Base-by-base conservation (phyloP, 2,329 filamentous ascomycete genomes). In the Pyricularia pennisetigena region DNA sequence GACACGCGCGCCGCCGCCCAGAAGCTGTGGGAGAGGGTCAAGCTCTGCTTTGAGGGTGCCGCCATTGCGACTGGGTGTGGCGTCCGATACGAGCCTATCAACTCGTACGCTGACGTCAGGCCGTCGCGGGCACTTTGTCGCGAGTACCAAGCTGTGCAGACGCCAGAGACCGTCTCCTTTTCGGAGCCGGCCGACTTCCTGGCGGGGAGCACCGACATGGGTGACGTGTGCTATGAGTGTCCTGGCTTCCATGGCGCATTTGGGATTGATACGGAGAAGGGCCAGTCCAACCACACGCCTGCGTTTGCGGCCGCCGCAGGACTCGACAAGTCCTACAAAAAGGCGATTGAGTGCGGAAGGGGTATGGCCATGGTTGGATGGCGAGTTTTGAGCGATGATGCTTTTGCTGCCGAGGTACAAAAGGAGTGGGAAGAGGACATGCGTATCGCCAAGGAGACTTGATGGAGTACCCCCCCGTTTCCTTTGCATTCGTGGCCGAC, bases 221-320 rank as follows among this genome's bases (percentile, higher is more conserved):
- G 80, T 1, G 79, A 82, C 69, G 79, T 82, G 4, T 80, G 78
- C 16, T 81, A 82, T 67, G 77, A 76, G 29, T 78, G 80, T 14
- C 80, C 80, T 1, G 79, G 79, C 0, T 81, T 82, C 70, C 79
- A 82, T 67, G 79, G 78, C 0, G 76, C 76, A 10, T 81, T 82
- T 70, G 77, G 76, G 24, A 81, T 82, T 65, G 74, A 73, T 4
- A 74, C 75, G 0, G 73, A 76, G 16, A 70, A 71, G 69, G 75
- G 76, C 70, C 72, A 73, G 62, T 77, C 78, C 32, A 82, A 82
- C 70, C 80, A 82, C 70, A 82, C 80, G 0, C 77, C 76, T 23
- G 73, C 77, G 9, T 82, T 82, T 70, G 75, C 79, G 0, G 74
- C 72, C 4, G 79, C 76, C 0, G 78, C 79, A 0, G 78, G 76